These are phyloP conservation scores for Penicillium sp. DNA, from an alignment of 2,329 filamentous ascomycete genomes.

Conservation along the genomic window DNA sequence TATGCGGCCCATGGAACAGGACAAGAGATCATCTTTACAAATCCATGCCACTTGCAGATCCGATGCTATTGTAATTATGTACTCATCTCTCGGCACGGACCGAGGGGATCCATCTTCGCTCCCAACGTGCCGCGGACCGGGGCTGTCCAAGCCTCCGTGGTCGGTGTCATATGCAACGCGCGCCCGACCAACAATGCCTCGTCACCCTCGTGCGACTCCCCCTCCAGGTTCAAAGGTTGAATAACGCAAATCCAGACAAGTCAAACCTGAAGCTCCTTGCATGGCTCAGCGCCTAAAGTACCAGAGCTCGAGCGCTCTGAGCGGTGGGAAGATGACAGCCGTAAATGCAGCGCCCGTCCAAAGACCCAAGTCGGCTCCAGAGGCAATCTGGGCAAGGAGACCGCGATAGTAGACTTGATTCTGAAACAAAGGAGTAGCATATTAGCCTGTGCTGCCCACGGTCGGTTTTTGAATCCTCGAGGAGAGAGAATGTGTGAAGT, in stretches of 20 bases:
- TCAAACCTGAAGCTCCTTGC: too few species aligned
- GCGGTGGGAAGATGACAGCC: slow-evolving; percentile 35
- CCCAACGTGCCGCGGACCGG: slow-evolving; percentile 14
- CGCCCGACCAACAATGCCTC: background rate
- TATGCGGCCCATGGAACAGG: background rate
- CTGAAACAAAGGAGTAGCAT: slow-evolving; percentile 15
- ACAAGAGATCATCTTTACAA: slow-evolving; percentile 4
- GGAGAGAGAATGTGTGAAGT: background rate
- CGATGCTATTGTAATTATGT: background rate
- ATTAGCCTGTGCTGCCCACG: background rate
- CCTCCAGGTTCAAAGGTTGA: background rate
- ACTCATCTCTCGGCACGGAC: slow-evolving; percentile 6
- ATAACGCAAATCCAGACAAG: background rate
- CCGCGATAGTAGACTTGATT: slow-evolving; percentile 44
- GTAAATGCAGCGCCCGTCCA: slow-evolving; percentile 42
- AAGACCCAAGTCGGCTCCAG: slow-evolving; percentile 41
- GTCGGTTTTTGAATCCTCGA: background rate
- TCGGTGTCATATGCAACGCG: slow-evolving; percentile 14
- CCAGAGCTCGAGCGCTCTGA: slow-evolving; percentile 38
- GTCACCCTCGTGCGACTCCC: background rate
- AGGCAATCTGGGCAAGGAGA: slow-evolving; percentile 36
- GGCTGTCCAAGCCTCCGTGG: background rate
- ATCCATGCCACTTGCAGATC: background rate
- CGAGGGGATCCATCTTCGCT: slow-evolving; percentile 4
- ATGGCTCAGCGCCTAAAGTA: slow-evolving; percentile 30